Evolutionary conservation across 1,139 yeast species (phyloP), one percentile per base, ranked within the genome.

Genomic region (Pichia sp.): DNA sequence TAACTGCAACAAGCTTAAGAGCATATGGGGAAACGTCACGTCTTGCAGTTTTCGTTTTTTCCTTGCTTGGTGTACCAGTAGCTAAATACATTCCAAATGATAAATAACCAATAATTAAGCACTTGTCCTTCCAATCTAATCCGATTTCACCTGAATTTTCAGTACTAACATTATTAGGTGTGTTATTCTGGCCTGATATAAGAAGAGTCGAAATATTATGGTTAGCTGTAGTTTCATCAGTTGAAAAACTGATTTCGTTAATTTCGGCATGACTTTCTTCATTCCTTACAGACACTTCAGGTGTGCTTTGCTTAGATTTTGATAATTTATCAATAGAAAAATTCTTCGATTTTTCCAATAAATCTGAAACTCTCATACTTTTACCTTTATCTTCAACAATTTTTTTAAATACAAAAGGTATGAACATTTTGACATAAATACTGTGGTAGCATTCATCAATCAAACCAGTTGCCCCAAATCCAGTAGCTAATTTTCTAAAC

Each of bases 391-490:
- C 44, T 23, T 38, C 35, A 1, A 37, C 35, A 2, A 53, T 20
- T 11, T 38, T 32, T 23, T 47, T 39, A 20, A 50, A 50, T 35
- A 55, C 31, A 40, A 42, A 61, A 4, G 58, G 54, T 10, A 50
- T 38, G 36, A 60, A 82, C 8, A 84, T 62, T 42, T 68, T 69
- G 52, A 86, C 63, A 57, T 73, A 87, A 0, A 84, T 60, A 2
- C 83, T 74, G 29, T 82, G 82, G 49, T 79, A 76, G 0, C 87
- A 74, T 54, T 87, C 95, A 59, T 87, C 96, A 34, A 85, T 75
- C 28, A 77, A 67, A 0, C 92, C 82, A 0, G 95, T 84, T 0
- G 95, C 82, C 0, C 90, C 92, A 60, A 81, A 82, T 0, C 95
- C 95, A 57, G 81, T 85, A 49, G 87, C 87, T 59, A 82, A 69